Evolutionary conservation across 2,329 filamentous ascomycete species (phyloP).

Genomic region (Xylaria sp.): DNA sequence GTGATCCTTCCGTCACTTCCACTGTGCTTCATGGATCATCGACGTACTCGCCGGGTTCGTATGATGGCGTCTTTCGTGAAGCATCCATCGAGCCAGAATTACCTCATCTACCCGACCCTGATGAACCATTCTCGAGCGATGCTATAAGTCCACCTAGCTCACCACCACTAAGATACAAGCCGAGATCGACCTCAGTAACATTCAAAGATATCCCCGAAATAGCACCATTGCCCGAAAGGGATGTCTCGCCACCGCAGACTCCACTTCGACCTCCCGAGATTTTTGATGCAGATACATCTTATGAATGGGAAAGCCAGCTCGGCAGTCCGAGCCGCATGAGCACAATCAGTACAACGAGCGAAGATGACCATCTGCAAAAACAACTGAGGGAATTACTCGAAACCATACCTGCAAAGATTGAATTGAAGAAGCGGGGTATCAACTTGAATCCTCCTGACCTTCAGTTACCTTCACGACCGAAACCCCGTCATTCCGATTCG

Average conservation of each 20-base stretch:
- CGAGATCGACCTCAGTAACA: constrained; percentile 55
- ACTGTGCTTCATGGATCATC: constrained; percentile 54
- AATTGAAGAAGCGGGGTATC: constrained; percentile 68
- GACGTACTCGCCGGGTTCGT: constrained; percentile 55
- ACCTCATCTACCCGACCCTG: constrained; percentile 50
- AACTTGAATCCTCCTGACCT: constrained; percentile 70
- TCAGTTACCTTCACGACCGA: constrained; percentile 59
- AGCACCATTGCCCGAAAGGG: constrained; percentile 53
- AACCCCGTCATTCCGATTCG: constrained; percentile 57
- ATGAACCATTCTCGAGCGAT: constrained; percentile 50
- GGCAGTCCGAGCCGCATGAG: constrained; percentile 53
- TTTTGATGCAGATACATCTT: constrained; percentile 61
- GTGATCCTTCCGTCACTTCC: constrained; percentile 51
- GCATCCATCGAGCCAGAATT: constrained; percentile 59
- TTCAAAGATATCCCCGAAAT: constrained; percentile 61
- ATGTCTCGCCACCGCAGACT: constrained; percentile 57
- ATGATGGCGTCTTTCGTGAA: constrained; percentile 55
- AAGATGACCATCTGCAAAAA: constrained; percentile 77
- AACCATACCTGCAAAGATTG: constrained; percentile 82
- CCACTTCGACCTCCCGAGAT: constrained; percentile 58
- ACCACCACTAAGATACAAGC: constrained; percentile 56
- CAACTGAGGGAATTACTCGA: constrained; percentile 84
- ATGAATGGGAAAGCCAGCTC: constrained; percentile 49
- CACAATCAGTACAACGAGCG: constrained; percentile 52
- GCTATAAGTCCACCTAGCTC: constrained; percentile 62